Base-by-base conservation (phyloP, 768 basidiomycete genomes). In the Clathrus columnatus region DNA sequence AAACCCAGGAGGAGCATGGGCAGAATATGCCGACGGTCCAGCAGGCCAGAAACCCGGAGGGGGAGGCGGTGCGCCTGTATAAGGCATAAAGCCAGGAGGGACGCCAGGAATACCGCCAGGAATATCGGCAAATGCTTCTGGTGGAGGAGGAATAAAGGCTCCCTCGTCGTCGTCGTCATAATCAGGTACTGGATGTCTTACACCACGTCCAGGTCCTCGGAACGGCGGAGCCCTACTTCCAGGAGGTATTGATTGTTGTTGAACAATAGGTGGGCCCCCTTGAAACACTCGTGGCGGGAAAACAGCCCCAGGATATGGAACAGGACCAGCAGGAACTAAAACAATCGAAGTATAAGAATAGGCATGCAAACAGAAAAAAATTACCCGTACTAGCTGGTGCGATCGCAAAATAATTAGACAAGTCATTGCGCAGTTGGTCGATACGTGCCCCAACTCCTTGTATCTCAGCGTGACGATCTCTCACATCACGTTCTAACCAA, bases 401-500 rank as follows among this genome's bases (percentile, higher is more conserved):
- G 51, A 75, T 63, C 43, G 67, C 66, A 32, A 69, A 28, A 18
- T 47, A 29, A 8, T 46, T 72, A 28, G 75, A 73, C 43, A 77
- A 52, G 36, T 73, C 75, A 3, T 72, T 69, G 27, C 71, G 65
- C 5, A 82, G 63, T 48, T 71, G 69, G 60, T 79, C 75, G 5
- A 91, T 72, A 10, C 85, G 78, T 17, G 79, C 81, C 43, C 79
- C 72, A 7, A 92, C 79, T 7, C 78, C 80, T 17, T 75, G 75
- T 36, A 91, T 69, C 64, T 91, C 89, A 3, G 78, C 73, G 59
- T 88, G 88, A 21, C 90, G 82, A 67, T 90, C 87, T 46, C 77
- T 75, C 0, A 89, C 87, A 65, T 92, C 90, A 29, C 82, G 77
- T 54, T 77, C 82, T 16, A 92, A 70, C 90, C 90, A 92, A 29